phyloP scores from a whole-genome alignment of 495 filamentous ascomycete genomes.

The Penicillium subrubescens region DNA sequence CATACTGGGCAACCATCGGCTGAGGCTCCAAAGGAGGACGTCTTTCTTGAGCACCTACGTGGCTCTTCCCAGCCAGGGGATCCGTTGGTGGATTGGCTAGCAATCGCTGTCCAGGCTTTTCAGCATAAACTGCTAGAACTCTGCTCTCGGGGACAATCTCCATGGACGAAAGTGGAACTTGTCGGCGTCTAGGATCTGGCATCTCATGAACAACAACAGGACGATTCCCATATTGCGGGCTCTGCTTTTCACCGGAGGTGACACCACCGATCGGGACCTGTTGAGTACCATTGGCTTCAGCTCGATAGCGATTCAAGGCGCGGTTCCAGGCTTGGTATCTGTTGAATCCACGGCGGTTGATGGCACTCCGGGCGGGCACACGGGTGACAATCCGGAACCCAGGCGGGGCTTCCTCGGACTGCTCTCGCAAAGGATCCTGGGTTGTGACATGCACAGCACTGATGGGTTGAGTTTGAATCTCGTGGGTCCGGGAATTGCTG shows the following conservation, averaged over 20 bases:
- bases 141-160: slow-evolving; percentile 14
- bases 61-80: slow-evolving; percentile 6
- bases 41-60: slow-evolving; percentile 20
- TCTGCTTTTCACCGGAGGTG: slow-evolving; percentile 19
- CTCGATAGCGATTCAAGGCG: slow-evolving; percentile 44
- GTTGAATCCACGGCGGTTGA: slow-evolving; percentile 51
- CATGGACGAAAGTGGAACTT: slow-evolving; percentile 8
- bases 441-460: slow-evolving; percentile 20
- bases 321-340: slow-evolving; percentile 53
- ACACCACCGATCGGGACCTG: slow-evolving; percentile 10
- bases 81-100: slow-evolving; percentile 12
- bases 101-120: slow-evolving; percentile 17
- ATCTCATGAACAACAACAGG: slow-evolving; percentile 23
- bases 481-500: slow-evolving; percentile 35
- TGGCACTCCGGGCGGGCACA: slow-evolving; percentile 29
- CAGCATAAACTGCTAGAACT: slow-evolving; percentile 20
- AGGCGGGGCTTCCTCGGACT: slow-evolving; percentile 41
- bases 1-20: slow-evolving; percentile 9
- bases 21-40: slow-evolving; percentile 17
- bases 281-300: slow-evolving; percentile 24
- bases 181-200: slow-evolving; percentile 16
- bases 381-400: slow-evolving; percentile 39
- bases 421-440: slow-evolving; percentile 28
- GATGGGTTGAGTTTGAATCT: slow-evolving; percentile 37
- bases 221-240: slow-evolving; percentile 25